Evolutionary conservation across 495 filamentous ascomycete genomes (phyloP).

Genomic region (Daldinia concentrica): DNA sequence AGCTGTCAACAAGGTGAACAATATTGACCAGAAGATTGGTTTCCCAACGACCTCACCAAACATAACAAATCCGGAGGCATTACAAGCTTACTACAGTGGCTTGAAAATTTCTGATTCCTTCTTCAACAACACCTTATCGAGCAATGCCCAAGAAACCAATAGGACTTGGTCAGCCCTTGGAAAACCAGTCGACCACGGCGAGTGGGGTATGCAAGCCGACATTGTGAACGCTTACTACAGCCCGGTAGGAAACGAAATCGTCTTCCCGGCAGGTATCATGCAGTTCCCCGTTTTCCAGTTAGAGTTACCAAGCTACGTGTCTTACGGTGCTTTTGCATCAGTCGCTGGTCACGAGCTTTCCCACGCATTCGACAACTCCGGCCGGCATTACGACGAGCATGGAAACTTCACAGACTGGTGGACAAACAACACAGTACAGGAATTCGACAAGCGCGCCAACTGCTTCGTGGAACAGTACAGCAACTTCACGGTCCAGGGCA

Average conservation of each 20-base stretch:
- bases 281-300: conserved; percentile 73
- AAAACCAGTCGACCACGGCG: conserved; percentile 68
- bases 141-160: conserved; percentile 56
- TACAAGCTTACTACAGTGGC: conserved; percentile 66
- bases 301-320: conserved; percentile 69
- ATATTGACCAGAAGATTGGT: conserved; percentile 78
- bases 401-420: conserved; percentile 78
- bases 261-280: conserved; percentile 79
- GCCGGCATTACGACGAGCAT: conserved; percentile 71
- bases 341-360: conserved; percentile 79
- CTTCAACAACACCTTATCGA: conserved; percentile 69
- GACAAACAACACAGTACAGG: conserved; percentile 69
- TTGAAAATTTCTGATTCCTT: conserved; percentile 63
- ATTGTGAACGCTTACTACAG: conserved; percentile 49
- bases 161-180: conserved; percentile 66
- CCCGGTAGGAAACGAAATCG: conserved; percentile 45
- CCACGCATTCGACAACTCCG: conserved; percentile 77
- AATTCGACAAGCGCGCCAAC: conserved; percentile 69
- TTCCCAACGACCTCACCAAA: conserved; percentile 74
- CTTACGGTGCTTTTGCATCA: conserved; percentile 76
- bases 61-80: conserved; percentile 64
- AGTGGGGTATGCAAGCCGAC: conserved; percentile 71
- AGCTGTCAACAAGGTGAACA: conserved; percentile 73
- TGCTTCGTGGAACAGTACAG: conserved; percentile 78
- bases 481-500: conserved; percentile 66